Conservation (phyloP, 2,329 filamentous ascomycete species). For the Claviceps capensis region DNA sequence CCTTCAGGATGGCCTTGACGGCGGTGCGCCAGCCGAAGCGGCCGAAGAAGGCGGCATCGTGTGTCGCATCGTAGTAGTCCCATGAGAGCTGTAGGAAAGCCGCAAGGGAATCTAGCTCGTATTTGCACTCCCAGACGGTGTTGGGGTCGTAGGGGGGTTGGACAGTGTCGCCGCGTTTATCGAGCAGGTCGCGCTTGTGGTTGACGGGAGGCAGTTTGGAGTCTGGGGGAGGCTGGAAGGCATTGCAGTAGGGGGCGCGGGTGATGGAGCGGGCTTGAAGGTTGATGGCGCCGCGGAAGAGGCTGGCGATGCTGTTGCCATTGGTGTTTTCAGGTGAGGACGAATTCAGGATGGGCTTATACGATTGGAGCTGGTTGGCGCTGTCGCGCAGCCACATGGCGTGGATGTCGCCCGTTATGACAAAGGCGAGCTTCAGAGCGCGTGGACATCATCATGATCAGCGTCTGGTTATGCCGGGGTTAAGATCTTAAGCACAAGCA, state of each 20-base stretch:
- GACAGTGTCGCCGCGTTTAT: constrained; percentile 35
- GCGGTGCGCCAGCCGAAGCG: constrained; percentile 60
- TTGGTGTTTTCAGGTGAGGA: constrained; percentile 17
- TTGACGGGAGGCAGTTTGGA: constrained; percentile 25
- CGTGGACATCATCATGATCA: not conserved
- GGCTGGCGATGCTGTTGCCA: constrained; percentile 37
- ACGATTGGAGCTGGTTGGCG: constrained; percentile 65
- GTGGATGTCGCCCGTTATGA: constrained; percentile 79
- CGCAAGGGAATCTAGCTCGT: constrained; percentile 82
- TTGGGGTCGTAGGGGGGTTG: constrained; percentile 52
- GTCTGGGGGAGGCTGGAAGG: constrained; percentile 77
- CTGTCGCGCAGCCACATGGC: constrained; percentile 91
- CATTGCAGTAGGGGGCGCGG: constrained; percentile 74
- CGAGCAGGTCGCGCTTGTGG: constrained; percentile 9
- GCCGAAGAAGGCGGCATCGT: constrained; percentile 59
- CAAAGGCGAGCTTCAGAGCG: constrained; percentile 48
- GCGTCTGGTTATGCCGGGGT: not conserved
- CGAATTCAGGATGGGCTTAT: constrained; percentile 48
- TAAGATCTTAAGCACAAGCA: too few species aligned
- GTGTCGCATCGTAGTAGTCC: constrained; percentile 64
- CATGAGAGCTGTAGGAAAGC: constrained; percentile 73
- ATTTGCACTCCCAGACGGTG: constrained; percentile 89
- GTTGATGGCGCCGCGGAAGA: constrained; percentile 65
- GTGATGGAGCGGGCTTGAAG: constrained; percentile 60
- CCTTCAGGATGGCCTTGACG: constrained; percentile 52